Evolutionary conservation across 805 yeast species (phyloP).

Genomic region (Metschnikowia lachancei): DNA sequence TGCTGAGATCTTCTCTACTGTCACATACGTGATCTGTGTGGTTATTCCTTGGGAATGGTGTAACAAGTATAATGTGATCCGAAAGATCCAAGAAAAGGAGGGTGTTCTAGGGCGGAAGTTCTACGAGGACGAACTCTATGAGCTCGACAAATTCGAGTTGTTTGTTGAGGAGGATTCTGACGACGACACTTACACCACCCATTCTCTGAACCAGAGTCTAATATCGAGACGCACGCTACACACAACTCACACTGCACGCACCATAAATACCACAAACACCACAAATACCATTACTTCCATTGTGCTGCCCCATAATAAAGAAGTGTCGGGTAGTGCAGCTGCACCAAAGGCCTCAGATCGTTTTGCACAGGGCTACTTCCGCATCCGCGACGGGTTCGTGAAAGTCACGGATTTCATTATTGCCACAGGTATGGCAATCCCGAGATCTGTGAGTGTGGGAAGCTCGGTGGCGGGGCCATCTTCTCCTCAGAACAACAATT

Average conservation of each 20-base stretch:
- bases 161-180: conserved; percentile 38
- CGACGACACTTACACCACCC: conserved; percentile 8
- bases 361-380: conserved; percentile 4
- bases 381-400: conserved; percentile 35
- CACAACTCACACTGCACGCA: background rate
- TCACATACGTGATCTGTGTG: conserved; percentile 67
- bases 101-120: conserved; percentile 74
- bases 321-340: background rate
- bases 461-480: conserved; percentile 9
- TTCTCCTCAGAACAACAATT: background rate
- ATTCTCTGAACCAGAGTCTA: conserved; percentile 1
- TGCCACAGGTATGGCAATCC: conserved; percentile 57
- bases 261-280: too few species aligned
- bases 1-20: conserved; percentile 70
- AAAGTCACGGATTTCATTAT: conserved; percentile 52
- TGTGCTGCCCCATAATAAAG: background rate
- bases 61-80: conserved; percentile 57
- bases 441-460: conserved; percentile 44
- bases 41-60: conserved; percentile 87
- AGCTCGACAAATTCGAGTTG: conserved; percentile 38
- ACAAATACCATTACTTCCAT: background rate
- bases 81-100: conserved; percentile 59
- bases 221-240: background rate
- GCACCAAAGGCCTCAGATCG: background rate
- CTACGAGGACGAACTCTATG: conserved; percentile 61